A percentile compares a stretch with the other conserved stretches of the same genome.
Evolutionary conservation across 1,139 yeast genomes (phyloP).

Genomic region (Zygoascus hellenicus): DNA sequence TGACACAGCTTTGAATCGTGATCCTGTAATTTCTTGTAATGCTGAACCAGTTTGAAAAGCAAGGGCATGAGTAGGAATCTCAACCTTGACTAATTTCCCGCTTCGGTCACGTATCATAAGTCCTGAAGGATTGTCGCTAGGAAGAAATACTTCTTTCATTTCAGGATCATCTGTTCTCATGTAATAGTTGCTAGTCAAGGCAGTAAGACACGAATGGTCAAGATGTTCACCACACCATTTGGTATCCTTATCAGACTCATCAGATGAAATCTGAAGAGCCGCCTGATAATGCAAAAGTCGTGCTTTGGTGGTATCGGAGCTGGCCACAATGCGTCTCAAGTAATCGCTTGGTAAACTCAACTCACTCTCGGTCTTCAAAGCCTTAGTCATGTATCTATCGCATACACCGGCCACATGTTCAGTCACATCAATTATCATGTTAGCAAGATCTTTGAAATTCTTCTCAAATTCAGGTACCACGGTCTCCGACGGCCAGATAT

Average conservation of each 20-base stretch:
- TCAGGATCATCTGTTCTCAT: conserved; percentile 36
- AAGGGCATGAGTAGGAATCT: conserved; percentile 49
- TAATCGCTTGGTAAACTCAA: conserved; percentile 22
- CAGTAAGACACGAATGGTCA: conserved; percentile 61
- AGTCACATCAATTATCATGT: conserved; percentile 48
- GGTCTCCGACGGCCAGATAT: conserved; percentile 48
- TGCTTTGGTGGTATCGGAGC: conserved; percentile 56
- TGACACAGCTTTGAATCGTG: conserved; percentile 53
- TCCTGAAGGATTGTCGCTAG: conserved; percentile 38
- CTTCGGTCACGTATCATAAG: conserved; percentile 48
- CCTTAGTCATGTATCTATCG: conserved; percentile 40
- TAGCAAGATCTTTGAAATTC: conserved; percentile 34
- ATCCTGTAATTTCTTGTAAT: conserved; percentile 47
- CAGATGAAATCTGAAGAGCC: conserved; percentile 7
- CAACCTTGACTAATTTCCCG: conserved; percentile 45
- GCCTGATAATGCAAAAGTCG: conserved; percentile 53
- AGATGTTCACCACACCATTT: conserved; percentile 64
- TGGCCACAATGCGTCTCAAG: conserved; percentile 42
- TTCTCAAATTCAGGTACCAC: conserved; percentile 26
- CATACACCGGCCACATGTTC: conserved; percentile 48
- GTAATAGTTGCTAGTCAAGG: conserved; percentile 52
- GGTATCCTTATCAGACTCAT: background rate
- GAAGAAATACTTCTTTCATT: conserved; percentile 7
- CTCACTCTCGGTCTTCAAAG: background rate
- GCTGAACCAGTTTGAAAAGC: conserved; percentile 67